Evolutionary conservation across 805 yeast species (phyloP).

Genomic region (Kodamaea laetipori): DNA sequence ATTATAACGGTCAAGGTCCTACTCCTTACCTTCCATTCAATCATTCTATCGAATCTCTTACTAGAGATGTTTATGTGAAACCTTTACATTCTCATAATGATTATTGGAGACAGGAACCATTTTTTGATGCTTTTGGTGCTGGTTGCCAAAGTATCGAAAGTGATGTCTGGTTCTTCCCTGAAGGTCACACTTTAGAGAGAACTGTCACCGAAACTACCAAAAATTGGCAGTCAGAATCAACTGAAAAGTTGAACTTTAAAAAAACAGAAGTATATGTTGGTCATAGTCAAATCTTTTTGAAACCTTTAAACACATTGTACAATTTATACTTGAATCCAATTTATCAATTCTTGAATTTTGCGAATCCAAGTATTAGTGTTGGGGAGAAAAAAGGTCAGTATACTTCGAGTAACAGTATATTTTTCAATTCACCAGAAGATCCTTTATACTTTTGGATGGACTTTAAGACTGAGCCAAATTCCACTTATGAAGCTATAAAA

Average conservation of each 20-base stretch:
- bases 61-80: constrained; percentile 41
- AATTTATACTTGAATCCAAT: constrained; percentile 57
- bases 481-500: constrained; percentile 49
- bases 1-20: constrained; percentile 14
- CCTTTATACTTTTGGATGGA: constrained; percentile 66
- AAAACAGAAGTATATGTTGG: constrained; percentile 57
- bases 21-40: constrained; percentile 25
- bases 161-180: constrained; percentile 58
- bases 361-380: constrained; percentile 40
- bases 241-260: constrained; percentile 29
- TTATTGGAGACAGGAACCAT: constrained; percentile 61
- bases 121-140: constrained; percentile 55
- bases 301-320: constrained; percentile 47
- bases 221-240: constrained; percentile 11
- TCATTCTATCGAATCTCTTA: constrained; percentile 29
- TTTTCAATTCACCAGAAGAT: constrained; percentile 47
- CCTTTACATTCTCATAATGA: constrained; percentile 70
- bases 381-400: constrained; percentile 13
- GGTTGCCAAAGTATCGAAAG: constrained; percentile 66
- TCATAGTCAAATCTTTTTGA: constrained; percentile 53
- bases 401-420: constrained; percentile 32
- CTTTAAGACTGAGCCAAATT: constrained; percentile 55
- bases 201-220: constrained; percentile 30
- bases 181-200: constrained; percentile 30
- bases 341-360: constrained; percentile 46